Conservation (phyloP, 768 basidiomycete genomes). For the Tubosaeta sp. region DNA sequence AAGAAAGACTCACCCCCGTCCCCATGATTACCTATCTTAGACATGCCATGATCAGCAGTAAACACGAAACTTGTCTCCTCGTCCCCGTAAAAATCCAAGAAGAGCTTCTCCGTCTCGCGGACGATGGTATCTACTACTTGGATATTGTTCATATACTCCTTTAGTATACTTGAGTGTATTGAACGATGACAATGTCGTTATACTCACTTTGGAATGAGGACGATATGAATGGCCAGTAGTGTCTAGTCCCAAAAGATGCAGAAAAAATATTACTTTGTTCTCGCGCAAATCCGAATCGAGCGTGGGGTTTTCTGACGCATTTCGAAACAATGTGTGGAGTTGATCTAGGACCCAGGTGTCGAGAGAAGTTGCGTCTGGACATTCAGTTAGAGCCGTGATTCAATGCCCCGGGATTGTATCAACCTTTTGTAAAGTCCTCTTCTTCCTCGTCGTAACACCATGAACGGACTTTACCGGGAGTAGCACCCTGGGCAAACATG, state of each 20-base stretch:
- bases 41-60: slow-evolving; percentile 91
- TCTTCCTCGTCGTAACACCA: slow-evolving; percentile 76
- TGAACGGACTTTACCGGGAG: slow-evolving; percentile 61
- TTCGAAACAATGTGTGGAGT: slow-evolving; percentile 55
- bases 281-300: slow-evolving; percentile 51
- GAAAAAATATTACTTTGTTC: slow-evolving; percentile 69
- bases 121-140: slow-evolving; percentile 75
- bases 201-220: slow-evolving; percentile 65
- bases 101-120: slow-evolving; percentile 54
- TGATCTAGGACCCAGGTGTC: slow-evolving; percentile 79
- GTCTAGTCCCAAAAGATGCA: slow-evolving; percentile 81
- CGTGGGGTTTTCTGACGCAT: slow-evolving; percentile 50
- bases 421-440: slow-evolving; percentile 86
- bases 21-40: slow-evolving; percentile 81
- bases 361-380: slow-evolving; percentile 65
- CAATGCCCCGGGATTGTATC: background rate
- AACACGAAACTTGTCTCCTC: slow-evolving; percentile 72
- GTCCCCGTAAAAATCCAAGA: slow-evolving; percentile 63
- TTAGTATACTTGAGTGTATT: background rate
- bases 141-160: slow-evolving; percentile 89
- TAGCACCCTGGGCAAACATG: slow-evolving; percentile 79
- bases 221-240: slow-evolving; percentile 85
- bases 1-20: slow-evolving; percentile 60
- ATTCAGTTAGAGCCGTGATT: background rate
- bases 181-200: background rate